Percentiles rank a stretch among this genome's conserved stretches.
Evolutionary conservation across 2,329 filamentous ascomycete species (phyloP).

Genomic region (Juglanconis oblonga): DNA sequence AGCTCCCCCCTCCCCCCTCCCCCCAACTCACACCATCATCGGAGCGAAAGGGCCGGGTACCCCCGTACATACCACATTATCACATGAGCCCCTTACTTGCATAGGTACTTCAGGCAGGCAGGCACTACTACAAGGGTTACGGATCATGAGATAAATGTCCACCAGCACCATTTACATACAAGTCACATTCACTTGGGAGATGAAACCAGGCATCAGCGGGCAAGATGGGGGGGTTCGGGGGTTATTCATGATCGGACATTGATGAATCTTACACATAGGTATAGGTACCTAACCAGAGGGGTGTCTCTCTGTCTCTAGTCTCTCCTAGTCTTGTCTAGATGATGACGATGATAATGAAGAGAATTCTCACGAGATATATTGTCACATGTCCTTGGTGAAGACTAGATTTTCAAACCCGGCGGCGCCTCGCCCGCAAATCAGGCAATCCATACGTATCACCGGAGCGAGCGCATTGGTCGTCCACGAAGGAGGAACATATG

Average conservation of each 20-base stretch:
- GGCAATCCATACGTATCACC: no score
- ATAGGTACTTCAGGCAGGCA: constrained; percentile 6
- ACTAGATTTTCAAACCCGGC: no score
- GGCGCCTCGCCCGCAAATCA: no score
- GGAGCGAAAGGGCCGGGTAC: not conserved
- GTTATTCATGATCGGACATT: not conserved
- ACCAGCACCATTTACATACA: constrained; percentile 2
- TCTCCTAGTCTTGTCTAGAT: constrained; percentile 11
- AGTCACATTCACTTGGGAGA: not conserved
- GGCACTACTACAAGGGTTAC: not conserved
- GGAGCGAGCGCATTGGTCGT: no score
- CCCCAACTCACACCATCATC: not conserved
- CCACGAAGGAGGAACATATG: no score
- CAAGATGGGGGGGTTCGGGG: not conserved
- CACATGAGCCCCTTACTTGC: not conserved
- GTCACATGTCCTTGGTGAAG: not conserved
- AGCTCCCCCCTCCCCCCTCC: not conserved
- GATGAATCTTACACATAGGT: constrained; percentile 1
- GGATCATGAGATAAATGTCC: constrained; percentile 8
- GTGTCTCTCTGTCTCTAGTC: not conserved
- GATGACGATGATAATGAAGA: constrained; percentile 11
- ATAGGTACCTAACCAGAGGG: not conserved
- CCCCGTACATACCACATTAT: not conserved
- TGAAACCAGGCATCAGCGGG: not conserved
- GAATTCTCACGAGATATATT: not conserved